Conservation (phyloP, 306 rosid species). For the Lathyrus tuberosus region DNA sequence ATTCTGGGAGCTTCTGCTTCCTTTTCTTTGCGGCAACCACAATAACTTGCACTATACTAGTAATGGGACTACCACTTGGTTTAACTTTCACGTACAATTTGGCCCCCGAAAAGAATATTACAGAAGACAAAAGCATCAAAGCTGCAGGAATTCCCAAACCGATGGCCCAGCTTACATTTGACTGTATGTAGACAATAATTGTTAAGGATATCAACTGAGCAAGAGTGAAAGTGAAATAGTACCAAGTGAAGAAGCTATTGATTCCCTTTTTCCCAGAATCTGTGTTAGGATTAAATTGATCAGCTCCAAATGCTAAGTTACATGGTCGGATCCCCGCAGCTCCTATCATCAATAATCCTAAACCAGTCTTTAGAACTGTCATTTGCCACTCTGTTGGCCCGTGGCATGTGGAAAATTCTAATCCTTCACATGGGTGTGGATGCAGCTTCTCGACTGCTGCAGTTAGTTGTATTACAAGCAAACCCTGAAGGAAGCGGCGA, state of each 20-base stretch:
- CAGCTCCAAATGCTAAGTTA: slow-evolving; percentile 86
- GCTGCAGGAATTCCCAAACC: slow-evolving; percentile 84
- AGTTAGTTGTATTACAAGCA: slow-evolving; percentile 77
- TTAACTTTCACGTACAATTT: slow-evolving; percentile 79
- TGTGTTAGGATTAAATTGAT: slow-evolving; percentile 77
- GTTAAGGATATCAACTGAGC: slow-evolving; percentile 68
- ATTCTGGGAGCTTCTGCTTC: slow-evolving; percentile 48
- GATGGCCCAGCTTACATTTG: slow-evolving; percentile 71
- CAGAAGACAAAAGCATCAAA: slow-evolving; percentile 67
- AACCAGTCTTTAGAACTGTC: slow-evolving; percentile 60
- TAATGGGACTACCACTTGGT: slow-evolving; percentile 80
- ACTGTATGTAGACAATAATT: slow-evolving; percentile 69
- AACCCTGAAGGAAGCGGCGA: slow-evolving; percentile 57
- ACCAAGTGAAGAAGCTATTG: slow-evolving; percentile 83
- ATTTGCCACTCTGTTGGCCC: slow-evolving; percentile 72
- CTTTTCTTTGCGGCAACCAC: slow-evolving; percentile 68
- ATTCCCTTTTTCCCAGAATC: slow-evolving; percentile 78
- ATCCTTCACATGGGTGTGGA: slow-evolving; percentile 58
- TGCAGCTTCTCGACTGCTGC: slow-evolving; percentile 71
- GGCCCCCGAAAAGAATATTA: slow-evolving; percentile 69
- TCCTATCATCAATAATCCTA: slow-evolving; percentile 62
- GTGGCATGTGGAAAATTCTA: slow-evolving; percentile 47
- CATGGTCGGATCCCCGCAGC: slow-evolving; percentile 84
- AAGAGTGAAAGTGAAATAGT: slow-evolving; percentile 64
- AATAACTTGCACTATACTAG: slow-evolving; percentile 77